A percentile compares a stretch with the other conserved stretches of the same genome.
Evolutionary conservation across 208 protist genomes (phyloP).

Genomic region (Porcisia deanei): DNA sequence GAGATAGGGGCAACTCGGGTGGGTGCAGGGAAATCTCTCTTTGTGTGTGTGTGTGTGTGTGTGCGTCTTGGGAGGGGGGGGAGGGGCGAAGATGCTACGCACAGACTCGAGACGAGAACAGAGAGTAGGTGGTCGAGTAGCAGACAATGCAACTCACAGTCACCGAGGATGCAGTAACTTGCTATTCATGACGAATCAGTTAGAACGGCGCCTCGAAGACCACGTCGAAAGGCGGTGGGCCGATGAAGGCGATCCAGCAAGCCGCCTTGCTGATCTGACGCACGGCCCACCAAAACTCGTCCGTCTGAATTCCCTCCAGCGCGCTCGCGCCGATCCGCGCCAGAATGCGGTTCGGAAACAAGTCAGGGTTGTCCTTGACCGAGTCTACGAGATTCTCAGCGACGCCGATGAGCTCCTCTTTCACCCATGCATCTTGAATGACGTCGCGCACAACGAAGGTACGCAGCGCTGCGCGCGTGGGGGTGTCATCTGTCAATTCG

Average conservation of each 20-base stretch:
- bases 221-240: conserved; percentile 35
- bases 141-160: neutral
- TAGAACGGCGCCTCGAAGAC: conserved; percentile 35
- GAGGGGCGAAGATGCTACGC: neutral
- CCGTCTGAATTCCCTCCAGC: conserved; percentile 34
- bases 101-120: neutral
- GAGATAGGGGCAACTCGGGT: neutral
- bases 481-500: conserved; percentile 62
- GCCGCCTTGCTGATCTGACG: conserved; percentile 24
- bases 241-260: conserved; percentile 61
- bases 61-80: neutral
- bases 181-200: neutral
- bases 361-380: conserved; percentile 48
- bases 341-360: conserved; percentile 62
- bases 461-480: conserved; percentile 48
- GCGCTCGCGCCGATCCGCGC: conserved; percentile 47
- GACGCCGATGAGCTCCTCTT: conserved; percentile 78
- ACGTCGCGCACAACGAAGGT: conserved; percentile 73
- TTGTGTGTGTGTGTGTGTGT: too few species aligned
- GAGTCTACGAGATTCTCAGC: conserved; percentile 49
- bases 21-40: neutral
- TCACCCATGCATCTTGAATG: conserved; percentile 81
- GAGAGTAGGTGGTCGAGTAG: neutral
- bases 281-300: conserved; percentile 43
- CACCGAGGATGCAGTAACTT: neutral